Conservation (phyloP, 495 filamentous ascomycete species). For the Elasticomyces elasticus region DNA sequence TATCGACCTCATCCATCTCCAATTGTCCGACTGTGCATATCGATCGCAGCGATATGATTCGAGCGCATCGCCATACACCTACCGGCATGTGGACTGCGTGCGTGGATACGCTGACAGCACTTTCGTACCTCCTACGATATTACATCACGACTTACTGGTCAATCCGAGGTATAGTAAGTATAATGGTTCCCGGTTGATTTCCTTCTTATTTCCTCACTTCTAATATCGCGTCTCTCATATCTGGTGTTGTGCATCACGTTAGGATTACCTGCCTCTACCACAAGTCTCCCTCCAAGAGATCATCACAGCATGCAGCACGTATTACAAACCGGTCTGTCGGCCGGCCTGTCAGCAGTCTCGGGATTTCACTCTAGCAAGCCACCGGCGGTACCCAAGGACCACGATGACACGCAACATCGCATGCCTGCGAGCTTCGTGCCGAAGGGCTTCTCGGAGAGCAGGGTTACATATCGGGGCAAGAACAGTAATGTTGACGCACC, state of each 20-base stretch:
- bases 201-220: not conserved
- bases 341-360: constrained; percentile 33
- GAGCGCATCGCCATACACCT: not conserved
- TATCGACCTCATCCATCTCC: not conserved
- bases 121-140: not conserved
- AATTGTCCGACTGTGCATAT: not conserved
- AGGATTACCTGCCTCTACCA: too few relatives aligned
- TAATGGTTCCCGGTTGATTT: not conserved
- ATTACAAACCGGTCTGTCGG: constrained; percentile 32
- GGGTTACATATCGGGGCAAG: constrained; percentile 18
- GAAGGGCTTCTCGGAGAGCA: constrained; percentile 7
- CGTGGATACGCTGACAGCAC: too few relatives aligned
- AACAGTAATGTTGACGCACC: constrained; percentile 25
- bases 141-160: not conserved
- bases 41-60: not conserved
- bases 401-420: constrained; percentile 16
- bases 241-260: not conserved
- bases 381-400: constrained; percentile 11
- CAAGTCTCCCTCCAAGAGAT: too few relatives aligned
- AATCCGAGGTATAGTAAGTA: not conserved
- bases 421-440: constrained; percentile 16
- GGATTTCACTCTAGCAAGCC: constrained; percentile 29
- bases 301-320: constrained; percentile 24
- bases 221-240: not conserved
- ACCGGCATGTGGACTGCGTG: not conserved